phyloP scores from a whole-genome alignment of 1,284 basidiomycete genomes.

The Peniophora sp. region DNA sequence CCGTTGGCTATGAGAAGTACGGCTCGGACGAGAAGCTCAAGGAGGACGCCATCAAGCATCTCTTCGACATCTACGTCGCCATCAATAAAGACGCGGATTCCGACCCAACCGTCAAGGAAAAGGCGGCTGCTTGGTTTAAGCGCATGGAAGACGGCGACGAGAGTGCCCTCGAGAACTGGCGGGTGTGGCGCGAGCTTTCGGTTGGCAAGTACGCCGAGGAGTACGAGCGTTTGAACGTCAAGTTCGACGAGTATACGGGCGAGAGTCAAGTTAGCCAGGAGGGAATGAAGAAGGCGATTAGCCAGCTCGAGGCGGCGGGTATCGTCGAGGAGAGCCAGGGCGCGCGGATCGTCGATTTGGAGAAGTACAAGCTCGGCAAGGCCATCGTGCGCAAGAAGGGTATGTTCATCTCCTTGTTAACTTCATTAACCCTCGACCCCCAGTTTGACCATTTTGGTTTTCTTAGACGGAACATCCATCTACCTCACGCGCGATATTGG shows the following conservation, averaged over 20 bases:
- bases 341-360: conserved; percentile 76
- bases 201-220: conserved; percentile 89
- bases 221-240: conserved; percentile 86
- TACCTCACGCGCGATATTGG: conserved; percentile 99
- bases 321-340: conserved; percentile 56
- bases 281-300: conserved; percentile 68
- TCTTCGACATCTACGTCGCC: conserved; percentile 92
- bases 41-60: conserved; percentile 89
- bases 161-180: conserved; percentile 81
- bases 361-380: conserved; percentile 85
- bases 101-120: conserved; percentile 70
- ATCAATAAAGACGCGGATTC: conserved; percentile 81
- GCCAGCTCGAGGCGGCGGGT: conserved; percentile 48
- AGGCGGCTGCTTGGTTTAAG: conserved; percentile 90
- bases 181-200: conserved; percentile 87
- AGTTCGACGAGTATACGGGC: conserved; percentile 92
- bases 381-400: conserved; percentile 88
- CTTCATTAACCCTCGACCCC: background rate
- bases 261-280: conserved; percentile 85
- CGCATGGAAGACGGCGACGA: conserved; percentile 95
- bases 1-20: conserved; percentile 89
- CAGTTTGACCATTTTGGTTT: background rate
- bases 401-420: conserved; percentile 22
- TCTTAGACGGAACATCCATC: conserved; percentile 89
- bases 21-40: conserved; percentile 81